Conservation (phyloP, 2,329 filamentous ascomycete species). For the Alternaria atra region DNA sequence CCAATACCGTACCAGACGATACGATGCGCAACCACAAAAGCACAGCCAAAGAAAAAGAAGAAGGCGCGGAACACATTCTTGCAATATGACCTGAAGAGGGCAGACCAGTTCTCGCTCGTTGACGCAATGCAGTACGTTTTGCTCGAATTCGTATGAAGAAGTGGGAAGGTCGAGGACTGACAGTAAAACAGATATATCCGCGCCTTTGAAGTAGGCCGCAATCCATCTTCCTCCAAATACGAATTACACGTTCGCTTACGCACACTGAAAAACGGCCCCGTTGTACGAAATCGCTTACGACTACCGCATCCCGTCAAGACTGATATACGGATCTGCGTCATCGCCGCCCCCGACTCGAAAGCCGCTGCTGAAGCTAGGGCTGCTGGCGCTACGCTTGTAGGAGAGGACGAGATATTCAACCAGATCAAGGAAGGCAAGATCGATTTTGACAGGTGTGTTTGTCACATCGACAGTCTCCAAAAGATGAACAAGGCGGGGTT, state of each 20-base stretch:
- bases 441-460: conserved; percentile 88
- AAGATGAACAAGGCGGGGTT: conserved; percentile 84
- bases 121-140: conserved; percentile 85
- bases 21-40: conserved; percentile 53
- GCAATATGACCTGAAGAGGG: conserved; percentile 68
- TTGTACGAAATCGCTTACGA: conserved; percentile 85
- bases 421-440: conserved; percentile 78
- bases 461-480: conserved; percentile 78
- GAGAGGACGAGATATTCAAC: conserved; percentile 86
- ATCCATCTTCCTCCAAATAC: conserved; percentile 80
- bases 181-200: conserved; percentile 76
- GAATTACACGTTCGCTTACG: conserved; percentile 85
- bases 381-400: conserved; percentile 83
- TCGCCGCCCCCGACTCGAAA: conserved; percentile 82
- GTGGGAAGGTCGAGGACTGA: not conserved
- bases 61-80: conserved; percentile 74
- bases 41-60: conserved; percentile 58
- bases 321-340: conserved; percentile 87
- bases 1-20: conserved; percentile 48
- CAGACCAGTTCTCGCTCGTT: conserved; percentile 80
- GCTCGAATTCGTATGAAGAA: not conserved
- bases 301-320: conserved; percentile 91
- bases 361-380: conserved; percentile 76
- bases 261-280: conserved; percentile 84
- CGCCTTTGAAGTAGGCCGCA: conserved; percentile 87